Evolutionary conservation across 257 asterid species (phyloP).

Genomic region (Primulina eburnea): DNA sequence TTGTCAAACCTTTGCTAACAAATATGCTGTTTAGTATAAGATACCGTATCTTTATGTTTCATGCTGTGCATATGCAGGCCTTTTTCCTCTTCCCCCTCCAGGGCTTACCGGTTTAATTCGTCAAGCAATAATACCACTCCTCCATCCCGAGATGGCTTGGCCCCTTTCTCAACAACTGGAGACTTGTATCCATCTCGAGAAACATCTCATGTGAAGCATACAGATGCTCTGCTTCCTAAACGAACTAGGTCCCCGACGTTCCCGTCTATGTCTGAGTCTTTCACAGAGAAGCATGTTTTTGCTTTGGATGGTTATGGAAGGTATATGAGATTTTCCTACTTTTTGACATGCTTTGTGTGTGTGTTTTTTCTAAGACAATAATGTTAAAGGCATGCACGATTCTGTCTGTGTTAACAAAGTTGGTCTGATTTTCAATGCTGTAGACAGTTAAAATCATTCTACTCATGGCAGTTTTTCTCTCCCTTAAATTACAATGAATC

Average conservation of each 20-base stretch:
- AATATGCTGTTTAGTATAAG: not conserved
- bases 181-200: constrained; percentile 42
- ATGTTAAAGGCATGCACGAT: not conserved
- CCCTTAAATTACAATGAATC: not conserved
- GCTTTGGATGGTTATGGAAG: constrained; percentile 40
- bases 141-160: constrained; percentile 34
- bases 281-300: constrained; percentile 33
- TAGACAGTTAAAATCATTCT: too few relatives aligned
- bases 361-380: constrained; percentile 3
- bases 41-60: not conserved
- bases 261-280: constrained; percentile 34
- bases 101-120: constrained; percentile 41
- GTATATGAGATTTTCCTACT: constrained; percentile 30
- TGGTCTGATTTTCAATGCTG: not conserved
- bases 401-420: not conserved
- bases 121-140: constrained; percentile 33
- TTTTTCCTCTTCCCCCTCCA: constrained; percentile 35
- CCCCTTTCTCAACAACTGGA: constrained; percentile 29
- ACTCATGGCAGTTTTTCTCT: not conserved
- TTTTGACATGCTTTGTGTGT: constrained; percentile 10
- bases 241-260: constrained; percentile 73
- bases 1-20: not conserved
- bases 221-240: constrained; percentile 53
- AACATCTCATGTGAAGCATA: constrained; percentile 41
- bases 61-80: constrained; percentile 37